These are phyloP conservation scores for Hygrophila difformis DNA, from an alignment of 257 asterid species.

Conservation along the genomic window DNA sequence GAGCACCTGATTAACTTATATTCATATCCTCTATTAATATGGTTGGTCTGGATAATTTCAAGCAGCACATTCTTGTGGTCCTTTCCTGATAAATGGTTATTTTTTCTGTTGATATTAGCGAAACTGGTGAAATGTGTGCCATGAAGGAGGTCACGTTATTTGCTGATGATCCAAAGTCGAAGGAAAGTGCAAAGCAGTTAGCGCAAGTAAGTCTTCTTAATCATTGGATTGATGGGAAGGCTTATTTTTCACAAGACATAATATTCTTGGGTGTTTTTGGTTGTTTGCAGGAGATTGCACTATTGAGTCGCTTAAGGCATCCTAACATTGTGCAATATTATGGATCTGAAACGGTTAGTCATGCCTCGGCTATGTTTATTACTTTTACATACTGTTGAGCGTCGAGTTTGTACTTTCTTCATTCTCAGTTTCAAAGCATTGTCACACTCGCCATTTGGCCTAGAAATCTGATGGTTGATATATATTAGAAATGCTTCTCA, in stretches of 20 bases:
- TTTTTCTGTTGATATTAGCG: conserved; percentile 39
- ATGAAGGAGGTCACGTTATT: conserved; percentile 97
- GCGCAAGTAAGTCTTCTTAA: conserved; percentile 59
- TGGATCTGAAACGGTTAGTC: conserved; percentile 87
- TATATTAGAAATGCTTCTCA: conserved; percentile 2
- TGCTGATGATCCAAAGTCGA: conserved; percentile 88
- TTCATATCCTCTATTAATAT: conserved; percentile 1
- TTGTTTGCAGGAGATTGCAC: conserved; percentile 72
- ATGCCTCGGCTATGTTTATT: neutral
- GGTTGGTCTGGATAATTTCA: neutral
- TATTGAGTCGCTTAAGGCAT: conserved; percentile 86
- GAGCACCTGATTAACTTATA: conserved; percentile 11
- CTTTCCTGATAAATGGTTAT: conserved; percentile 15
- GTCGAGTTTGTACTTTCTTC: conserved; percentile 9
- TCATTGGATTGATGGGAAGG: conserved; percentile 10
- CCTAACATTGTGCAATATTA: conserved; percentile 92
- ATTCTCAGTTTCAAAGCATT: conserved; percentile 1
- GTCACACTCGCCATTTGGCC: conserved; percentile 11
- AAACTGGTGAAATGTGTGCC: conserved; percentile 96
- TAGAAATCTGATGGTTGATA: conserved; percentile 13
- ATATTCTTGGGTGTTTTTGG: conserved; percentile 14
- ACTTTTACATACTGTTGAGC: neutral
- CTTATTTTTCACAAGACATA: conserved; percentile 4
- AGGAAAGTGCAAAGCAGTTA: conserved; percentile 95
- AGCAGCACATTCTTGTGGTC: neutral